These are phyloP conservation scores for Phylloporus arenicola DNA, from an alignment of 768 basidiomycete species.

Conservation along the genomic window DNA sequence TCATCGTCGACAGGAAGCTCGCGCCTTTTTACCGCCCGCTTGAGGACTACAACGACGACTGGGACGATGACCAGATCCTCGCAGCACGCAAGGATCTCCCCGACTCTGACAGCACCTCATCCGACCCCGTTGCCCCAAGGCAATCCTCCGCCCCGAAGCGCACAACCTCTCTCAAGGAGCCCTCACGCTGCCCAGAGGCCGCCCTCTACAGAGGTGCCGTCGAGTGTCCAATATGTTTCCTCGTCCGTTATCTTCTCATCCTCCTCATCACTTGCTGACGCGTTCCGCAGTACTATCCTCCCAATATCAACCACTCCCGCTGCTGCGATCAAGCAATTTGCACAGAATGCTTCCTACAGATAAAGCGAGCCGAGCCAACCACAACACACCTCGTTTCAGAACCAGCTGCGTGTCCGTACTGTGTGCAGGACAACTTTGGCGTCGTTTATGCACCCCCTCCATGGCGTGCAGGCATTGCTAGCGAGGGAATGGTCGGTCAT, in stretches of 20 bases:
- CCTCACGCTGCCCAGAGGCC: conserved; percentile 62
- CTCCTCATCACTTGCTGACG: conserved; percentile 17
- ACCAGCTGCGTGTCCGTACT: conserved; percentile 95
- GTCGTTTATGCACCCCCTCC: conserved; percentile 78
- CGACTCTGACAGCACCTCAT: conserved; percentile 43
- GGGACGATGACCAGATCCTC: conserved; percentile 85
- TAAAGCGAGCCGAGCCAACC: conserved; percentile 93
- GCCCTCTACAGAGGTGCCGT: conserved; percentile 77
- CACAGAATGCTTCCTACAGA: conserved; percentile 98
- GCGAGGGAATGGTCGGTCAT: conserved; percentile 59
- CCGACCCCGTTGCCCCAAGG: conserved; percentile 29
- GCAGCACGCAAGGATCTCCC: conserved; percentile 69
- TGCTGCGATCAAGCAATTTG: conserved; percentile 99
- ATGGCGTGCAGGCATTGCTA: conserved; percentile 77
- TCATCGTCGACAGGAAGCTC: conserved; percentile 82
- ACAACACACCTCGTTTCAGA: conserved; percentile 94
- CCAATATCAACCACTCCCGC: conserved; percentile 94
- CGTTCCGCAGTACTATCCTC: conserved; percentile 80
- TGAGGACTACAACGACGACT: conserved; percentile 85
- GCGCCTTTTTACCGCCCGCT: conserved; percentile 96
- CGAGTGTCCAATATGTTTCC: conserved; percentile 98
- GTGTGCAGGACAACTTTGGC: conserved; percentile 96
- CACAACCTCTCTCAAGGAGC: conserved; percentile 56
- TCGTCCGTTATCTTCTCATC: conserved; percentile 51
- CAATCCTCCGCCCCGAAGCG: conserved; percentile 44